Evolutionary conservation across 768 basidiomycete genomes (phyloP), one percentile per base, ranked within the genome.

Genomic region (Tephrocybe sp.): DNA sequence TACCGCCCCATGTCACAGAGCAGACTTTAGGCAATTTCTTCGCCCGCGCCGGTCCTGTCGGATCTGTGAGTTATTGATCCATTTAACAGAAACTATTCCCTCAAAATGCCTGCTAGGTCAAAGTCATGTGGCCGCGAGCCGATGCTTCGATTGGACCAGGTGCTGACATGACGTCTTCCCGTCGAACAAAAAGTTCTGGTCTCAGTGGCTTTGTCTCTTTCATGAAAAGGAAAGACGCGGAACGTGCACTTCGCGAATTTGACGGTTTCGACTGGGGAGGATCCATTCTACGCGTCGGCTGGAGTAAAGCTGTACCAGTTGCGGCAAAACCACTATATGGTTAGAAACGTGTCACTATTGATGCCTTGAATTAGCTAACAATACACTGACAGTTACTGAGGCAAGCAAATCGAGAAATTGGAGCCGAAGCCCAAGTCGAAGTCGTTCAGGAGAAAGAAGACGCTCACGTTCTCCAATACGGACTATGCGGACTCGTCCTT

Each of bases 51-150:
- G 97, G 97, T 0, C 92, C 94, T n/a, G 89, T 99, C 53, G 96
- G 88, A 19, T 94, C 92, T 18, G 92, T 92, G 61, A 41, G 51
- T 81, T 6, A 25, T 44, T 11, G 16, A 44, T 18, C 11, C 51
- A 31, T 30, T 2, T 6, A 5, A 5, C 50, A 22, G 3, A 9
- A 15, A 47, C 24, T 52, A n/a, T n/a, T 22, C 35, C 9, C 19
- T n/a, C 16, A 32, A 18, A 13, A 47, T 9, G 28, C 11, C 21
- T 51, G 12, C 2, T 47, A 93, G 91, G 90, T 94, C 36, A 93
- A 96, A 75, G 85, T 98, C 56, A 98, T 98, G 95, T 98, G 94
- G 94, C 96, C 95, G n/a, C 84, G 96, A 32, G 80, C 84, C 9
- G 92, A 95, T 61, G 77, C 70, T 15, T 75, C 78, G 2, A 55